Base-by-base conservation (phyloP, 2,329 filamentous ascomycete species). In the Tolypocladium endophyticum region DNA sequence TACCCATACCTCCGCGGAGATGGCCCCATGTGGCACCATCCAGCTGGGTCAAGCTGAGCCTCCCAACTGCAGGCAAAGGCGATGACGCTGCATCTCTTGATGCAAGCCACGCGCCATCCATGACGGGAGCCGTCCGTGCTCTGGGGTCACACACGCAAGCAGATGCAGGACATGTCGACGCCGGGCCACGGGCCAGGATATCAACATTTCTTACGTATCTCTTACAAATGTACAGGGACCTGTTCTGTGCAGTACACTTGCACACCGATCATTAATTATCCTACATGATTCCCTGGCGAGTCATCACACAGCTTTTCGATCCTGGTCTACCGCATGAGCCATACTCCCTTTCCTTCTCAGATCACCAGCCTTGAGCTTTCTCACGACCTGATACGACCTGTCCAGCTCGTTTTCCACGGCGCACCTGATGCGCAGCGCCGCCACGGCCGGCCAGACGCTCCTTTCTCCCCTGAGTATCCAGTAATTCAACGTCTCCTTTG, bases 391-490 rank as follows among this genome's bases (percentile, higher is more conserved):
- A 72, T 96, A 97, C 0, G 90, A 89, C 55, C 87, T 79, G 71
- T 97, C 92, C 14, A 97, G 78, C 70, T 96, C 92, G 59, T 92
- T 87, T 72, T 97, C 93, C 9, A 97, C 82, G 5, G 87, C 88
- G 72, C 90, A 94, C 8, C 93, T 79, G 8, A 96, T 87, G 66
- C 88, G 87, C 62, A 97, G 74, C 18, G 92, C 90, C 38, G 87
- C 87, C 3, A 96, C 85, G 2, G 91, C 90, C 0, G 92, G 93
- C 92, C 93, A 97, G 0, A 96, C 91, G 64, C 89, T 92, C 62
- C 87, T 78, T 74, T 97, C 93, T 1, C 93, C 93, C 59, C 88
- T 82, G 38, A 86, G 73, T 58, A 95, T 92, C 93, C 92, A 97
- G 66, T 93, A 89, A 60, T 90, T 85, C 4, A 97, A 76, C 11